Base-by-base conservation (phyloP, 2,329 filamentous ascomycete species). In the Didymella arachidicola region DNA sequence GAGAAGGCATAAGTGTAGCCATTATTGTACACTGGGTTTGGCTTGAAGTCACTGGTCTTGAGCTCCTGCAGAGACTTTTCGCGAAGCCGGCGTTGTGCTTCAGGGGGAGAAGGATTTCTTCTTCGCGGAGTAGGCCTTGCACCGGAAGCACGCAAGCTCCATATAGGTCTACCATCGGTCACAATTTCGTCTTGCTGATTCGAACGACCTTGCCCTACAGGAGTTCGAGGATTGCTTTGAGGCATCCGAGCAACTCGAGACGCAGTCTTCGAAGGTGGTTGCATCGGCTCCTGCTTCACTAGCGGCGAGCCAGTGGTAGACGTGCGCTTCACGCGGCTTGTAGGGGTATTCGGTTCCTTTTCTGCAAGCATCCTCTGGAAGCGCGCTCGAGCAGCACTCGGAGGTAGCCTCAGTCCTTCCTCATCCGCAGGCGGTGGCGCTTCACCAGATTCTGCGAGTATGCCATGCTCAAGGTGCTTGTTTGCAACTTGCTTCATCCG, bases 21-120 rank as follows among this genome's bases (percentile, higher is more conserved):
- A 41, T 89, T 83, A 63, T 93, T 94, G 65, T 82, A 84, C 4
- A 80, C 79, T 0, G 91, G 88, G 63, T 97, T 96, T 67, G 95
- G 81, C 72, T 89, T 94, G 81, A 97, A 97, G 76, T 96, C 89
- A 12, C 86, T 84, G 1, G 89, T 79, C 14, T 79, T 79, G 12
- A 96, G 82, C 32, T 83, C 79, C 0, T 81, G 77, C 3, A 87
- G 63, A 0, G 87, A 84, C 49, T 83, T 86, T 10, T 81, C 74
- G 47, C 92, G 86, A n/a, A 75, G 68, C 22, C 58, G 65, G 7
- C 29, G 43, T 19, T 61, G 52, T 4, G 59, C 43, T 25, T 60
- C 64, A 25, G 54, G 30, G 16, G 60, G 52, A 0, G 59, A 45
- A 10, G 27, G 16, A 3, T 51, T 53, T 7, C 27, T 30, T 51